Evolutionary conservation across 805 yeast genomes (phyloP).

Genomic region (Grigorovia jiainica): DNA sequence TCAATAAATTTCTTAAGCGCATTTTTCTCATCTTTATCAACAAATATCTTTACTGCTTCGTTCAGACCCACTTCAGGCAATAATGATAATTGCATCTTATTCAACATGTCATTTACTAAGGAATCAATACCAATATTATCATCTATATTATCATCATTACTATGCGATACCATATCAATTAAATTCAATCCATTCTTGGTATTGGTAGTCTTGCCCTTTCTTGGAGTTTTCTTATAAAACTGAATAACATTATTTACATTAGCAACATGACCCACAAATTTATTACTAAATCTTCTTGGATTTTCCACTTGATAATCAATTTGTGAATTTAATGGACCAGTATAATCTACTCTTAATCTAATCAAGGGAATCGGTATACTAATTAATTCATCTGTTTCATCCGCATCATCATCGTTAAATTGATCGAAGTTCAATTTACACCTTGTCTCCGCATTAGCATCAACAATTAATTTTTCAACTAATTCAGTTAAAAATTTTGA

Average conservation of each 20-base stretch:
- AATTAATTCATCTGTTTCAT: conserved; percentile 15
- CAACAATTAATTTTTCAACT: conserved; percentile 57
- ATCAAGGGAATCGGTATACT: conserved; percentile 72
- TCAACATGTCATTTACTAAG: conserved; percentile 53
- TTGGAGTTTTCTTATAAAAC: conserved; percentile 52
- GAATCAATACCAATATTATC: conserved; percentile 48
- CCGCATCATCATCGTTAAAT: conserved; percentile 3
- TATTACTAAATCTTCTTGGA: conserved; percentile 77
- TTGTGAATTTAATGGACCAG: conserved; percentile 36
- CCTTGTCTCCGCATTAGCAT: conserved; percentile 45
- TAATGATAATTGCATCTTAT: conserved; percentile 53
- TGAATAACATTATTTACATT: conserved; percentile 80
- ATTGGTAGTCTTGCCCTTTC: conserved; percentile 17
- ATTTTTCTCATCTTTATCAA: conserved; percentile 74
- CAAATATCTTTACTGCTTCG: conserved; percentile 59
- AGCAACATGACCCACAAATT: conserved; percentile 86
- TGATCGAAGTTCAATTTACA: conserved; percentile 19
- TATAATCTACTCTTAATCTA: conserved; percentile 75
- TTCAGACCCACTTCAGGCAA: conserved; percentile 70
- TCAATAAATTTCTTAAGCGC: conserved; percentile 58
- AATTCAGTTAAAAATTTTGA: conserved; percentile 47
- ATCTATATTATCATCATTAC: conserved; percentile 12
- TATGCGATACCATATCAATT: conserved; percentile 6
- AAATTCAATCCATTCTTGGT: conserved; percentile 4
- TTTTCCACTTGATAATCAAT: conserved; percentile 82